phyloP scores from a whole-genome alignment of 1,284 basidiomycete genomes.

The Microbotryum scabiosae region DNA sequence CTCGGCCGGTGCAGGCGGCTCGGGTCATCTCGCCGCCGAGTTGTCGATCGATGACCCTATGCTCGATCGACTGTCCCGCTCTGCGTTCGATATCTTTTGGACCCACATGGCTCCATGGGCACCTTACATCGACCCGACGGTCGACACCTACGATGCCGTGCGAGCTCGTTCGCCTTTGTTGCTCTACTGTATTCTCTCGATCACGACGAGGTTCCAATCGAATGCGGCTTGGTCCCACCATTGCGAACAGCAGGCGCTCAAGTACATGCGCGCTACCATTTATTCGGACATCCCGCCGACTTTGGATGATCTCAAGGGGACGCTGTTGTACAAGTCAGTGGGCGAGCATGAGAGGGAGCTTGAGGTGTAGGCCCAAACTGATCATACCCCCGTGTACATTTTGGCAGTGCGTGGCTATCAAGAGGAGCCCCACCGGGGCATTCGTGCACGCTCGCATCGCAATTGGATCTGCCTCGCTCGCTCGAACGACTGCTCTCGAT shows the following conservation, averaged over 20 bases:
- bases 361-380: too few species aligned
- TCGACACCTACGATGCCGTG: constrained; percentile 16
- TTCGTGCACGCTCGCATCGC: constrained; percentile 17
- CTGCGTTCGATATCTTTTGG: constrained; percentile 27
- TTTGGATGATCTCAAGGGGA: constrained; percentile 26
- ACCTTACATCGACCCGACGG: constrained; percentile 18
- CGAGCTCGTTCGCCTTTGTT: constrained; percentile 16
- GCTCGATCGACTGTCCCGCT: constrained; percentile 5
- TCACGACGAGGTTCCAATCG: constrained; percentile 1
- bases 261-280: constrained; percentile 19
- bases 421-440: constrained; percentile 23
- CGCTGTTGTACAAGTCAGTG: constrained; percentile 13
- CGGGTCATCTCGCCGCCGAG: neutral
- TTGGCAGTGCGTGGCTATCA: neutral
- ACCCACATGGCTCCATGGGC: constrained; percentile 26
- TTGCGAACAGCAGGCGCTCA: constrained; percentile 12
- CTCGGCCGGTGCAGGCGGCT: neutral
- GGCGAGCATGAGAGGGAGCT: too few species aligned
- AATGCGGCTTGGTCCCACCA: constrained; percentile 9
- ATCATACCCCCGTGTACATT: too few species aligned
- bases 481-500: constrained; percentile 17
- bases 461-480: constrained; percentile 21
- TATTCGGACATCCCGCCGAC: constrained; percentile 14
- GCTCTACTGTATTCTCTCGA: constrained; percentile 18
- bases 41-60: constrained; percentile 3